Evolutionary conservation across 1,284 basidiomycete species (phyloP).

Genomic region (Melampsora larici-populina): DNA sequence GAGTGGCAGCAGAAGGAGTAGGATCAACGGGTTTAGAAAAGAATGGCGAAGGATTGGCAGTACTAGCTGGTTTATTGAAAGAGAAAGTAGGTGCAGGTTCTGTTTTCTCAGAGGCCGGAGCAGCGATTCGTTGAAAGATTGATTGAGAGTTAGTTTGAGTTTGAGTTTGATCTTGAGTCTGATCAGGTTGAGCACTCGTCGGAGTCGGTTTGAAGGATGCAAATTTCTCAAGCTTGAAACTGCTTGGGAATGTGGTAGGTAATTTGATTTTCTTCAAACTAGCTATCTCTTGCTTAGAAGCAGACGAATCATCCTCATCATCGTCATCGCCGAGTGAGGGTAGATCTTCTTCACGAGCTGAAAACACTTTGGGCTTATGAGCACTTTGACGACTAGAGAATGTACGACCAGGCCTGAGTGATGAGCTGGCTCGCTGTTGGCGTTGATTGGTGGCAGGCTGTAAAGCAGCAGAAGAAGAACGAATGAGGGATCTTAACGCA

Average conservation of each 20-base stretch:
- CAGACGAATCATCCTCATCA: slow-evolving; percentile 45
- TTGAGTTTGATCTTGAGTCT: not conserved
- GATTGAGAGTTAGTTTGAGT: not conserved
- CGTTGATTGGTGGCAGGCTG: slow-evolving; percentile 9
- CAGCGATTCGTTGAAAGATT: not conserved
- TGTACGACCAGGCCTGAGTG: slow-evolving; percentile 47
- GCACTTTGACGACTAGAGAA: slow-evolving; percentile 43
- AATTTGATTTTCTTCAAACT: slow-evolving; percentile 42
- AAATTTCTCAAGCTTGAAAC: slow-evolving; percentile 29
- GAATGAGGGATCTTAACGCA: slow-evolving; percentile 27
- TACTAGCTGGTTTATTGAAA: not conserved
- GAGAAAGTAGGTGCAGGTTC: not conserved
- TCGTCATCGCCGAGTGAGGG: slow-evolving; percentile 47
- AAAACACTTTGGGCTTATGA: slow-evolving; percentile 47
- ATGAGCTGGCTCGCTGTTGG: slow-evolving; percentile 35
- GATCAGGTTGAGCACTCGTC: not conserved
- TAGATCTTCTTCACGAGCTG: slow-evolving; percentile 48
- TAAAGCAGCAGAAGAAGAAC: slow-evolving; percentile 44
- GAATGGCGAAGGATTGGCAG: not conserved
- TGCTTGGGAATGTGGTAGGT: slow-evolving; percentile 27
- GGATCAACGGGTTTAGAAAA: not conserved
- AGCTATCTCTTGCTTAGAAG: slow-evolving; percentile 15
- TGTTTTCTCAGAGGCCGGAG: not conserved
- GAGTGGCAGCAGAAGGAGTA: not conserved
- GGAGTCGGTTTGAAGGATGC: not conserved